Evolutionary conservation across 345 rosid genomes (phyloP).

Genomic region (Citrus sp.): DNA sequence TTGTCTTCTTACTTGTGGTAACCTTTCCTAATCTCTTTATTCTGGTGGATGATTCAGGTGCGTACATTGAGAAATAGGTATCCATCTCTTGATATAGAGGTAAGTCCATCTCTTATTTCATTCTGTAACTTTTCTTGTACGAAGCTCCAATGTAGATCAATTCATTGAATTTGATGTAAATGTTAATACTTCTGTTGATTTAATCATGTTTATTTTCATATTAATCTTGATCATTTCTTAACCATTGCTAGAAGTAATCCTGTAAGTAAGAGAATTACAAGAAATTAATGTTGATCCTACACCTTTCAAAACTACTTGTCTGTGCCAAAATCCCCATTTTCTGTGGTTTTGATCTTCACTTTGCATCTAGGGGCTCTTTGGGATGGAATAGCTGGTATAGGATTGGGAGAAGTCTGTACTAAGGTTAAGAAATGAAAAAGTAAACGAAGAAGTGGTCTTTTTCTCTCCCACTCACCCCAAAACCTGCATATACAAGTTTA

Average conservation of each 20-base stretch:
- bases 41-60: slow-evolving; percentile 38
- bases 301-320: background rate
- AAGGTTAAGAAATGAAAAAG: background rate
- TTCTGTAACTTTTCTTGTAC: background rate
- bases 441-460: background rate
- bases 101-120: slow-evolving; percentile 13
- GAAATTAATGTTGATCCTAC: background rate
- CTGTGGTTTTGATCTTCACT: background rate
- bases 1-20: background rate
- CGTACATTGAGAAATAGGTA: slow-evolving; percentile 58
- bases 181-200: background rate
- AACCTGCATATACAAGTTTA: background rate
- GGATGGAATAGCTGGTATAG: background rate
- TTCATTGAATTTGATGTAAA: background rate
- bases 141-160: background rate
- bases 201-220: background rate
- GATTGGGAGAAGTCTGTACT: background rate
- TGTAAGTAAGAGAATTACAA: background rate
- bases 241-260: background rate
- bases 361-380: background rate
- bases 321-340: background rate
- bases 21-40: background rate
- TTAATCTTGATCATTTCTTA: background rate
- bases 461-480: background rate
- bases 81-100: slow-evolving; percentile 87